Conservation (phyloP, 192 early-diverging fungal genomes). For the Backusella morwellensis region DNA sequence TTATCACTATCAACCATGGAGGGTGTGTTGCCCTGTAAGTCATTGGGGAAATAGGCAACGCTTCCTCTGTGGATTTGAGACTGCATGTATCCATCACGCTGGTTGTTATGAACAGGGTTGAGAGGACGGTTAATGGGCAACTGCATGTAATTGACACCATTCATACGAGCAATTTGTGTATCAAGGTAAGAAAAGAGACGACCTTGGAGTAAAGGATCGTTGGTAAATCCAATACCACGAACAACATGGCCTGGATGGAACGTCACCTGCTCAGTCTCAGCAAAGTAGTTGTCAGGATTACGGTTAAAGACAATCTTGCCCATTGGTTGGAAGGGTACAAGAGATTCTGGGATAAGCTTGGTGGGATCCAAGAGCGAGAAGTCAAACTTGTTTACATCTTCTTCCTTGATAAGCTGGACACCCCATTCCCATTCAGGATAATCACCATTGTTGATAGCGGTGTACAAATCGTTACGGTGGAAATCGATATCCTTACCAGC, state of each 20-base stretch:
- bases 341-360: constrained; percentile 46
- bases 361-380: constrained; percentile 49
- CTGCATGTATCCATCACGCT: constrained; percentile 44
- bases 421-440: constrained; percentile 45
- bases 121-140: constrained; percentile 48
- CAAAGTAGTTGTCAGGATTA: constrained; percentile 44
- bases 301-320: constrained; percentile 47
- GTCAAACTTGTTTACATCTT: constrained; percentile 32
- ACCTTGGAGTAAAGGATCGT: constrained; percentile 48
- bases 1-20: constrained; percentile 14
- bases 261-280: constrained; percentile 47
- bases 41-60: constrained; percentile 33
- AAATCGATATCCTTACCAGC: constrained; percentile 45
- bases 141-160: constrained; percentile 39
- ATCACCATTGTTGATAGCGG: constrained; percentile 32
- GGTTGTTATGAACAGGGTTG: constrained; percentile 41
- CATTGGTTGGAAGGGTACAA: constrained; percentile 35
- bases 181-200: constrained; percentile 47
- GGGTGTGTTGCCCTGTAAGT: constrained; percentile 10
- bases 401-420: constrained; percentile 38
- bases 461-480: constrained; percentile 39
- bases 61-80: constrained; percentile 23
- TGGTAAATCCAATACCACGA: constrained; percentile 42
- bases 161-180: constrained; percentile 43
- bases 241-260: constrained; percentile 40